Evolutionary conservation across 2,329 filamentous ascomycete species (phyloP), one percentile per base, ranked within the genome.

Genomic region (Nigrospora oryzae): DNA sequence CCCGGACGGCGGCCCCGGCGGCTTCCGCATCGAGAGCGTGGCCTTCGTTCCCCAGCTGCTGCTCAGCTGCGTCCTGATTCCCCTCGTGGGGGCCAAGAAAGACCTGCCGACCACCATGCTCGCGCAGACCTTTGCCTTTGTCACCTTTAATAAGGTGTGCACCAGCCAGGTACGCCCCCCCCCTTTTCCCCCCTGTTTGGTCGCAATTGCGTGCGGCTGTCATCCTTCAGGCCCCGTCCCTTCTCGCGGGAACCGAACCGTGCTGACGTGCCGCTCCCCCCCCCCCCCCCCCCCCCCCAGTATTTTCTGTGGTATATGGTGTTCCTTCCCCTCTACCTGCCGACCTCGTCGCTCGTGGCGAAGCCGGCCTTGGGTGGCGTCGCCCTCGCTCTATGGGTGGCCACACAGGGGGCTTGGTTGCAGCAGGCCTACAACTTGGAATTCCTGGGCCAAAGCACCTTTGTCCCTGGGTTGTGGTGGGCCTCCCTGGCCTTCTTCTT

Each of bases 221-320:
- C 16, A 23, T 36, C 41, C 19, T 38, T 41, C 40, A 2, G 10
- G 8, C 23, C 7, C 23, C 7, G 23, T 5, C 14, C 15, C 15
- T 12, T 23, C 47, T 34, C 49, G 16, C 34, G 42, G 11, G 8
- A 16, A 17, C 8, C 17, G 17, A 36, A 36, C 7, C 11, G 17
- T 36, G n/a, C 34, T 43, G 14, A 16, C 42, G 15, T 15, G 35
- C 33, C 33, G 40, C 15, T 16, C 12, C 5, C 28, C n/a, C n/a
- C n/a, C n/a, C n/a, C n/a, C n/a, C n/a, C n/a, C n/a, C n/a, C n/a
- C 12, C 7, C 11, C 42, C 12, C 7, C 11, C 42, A 95, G 89
- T 98, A 98, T 63, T 98, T 98, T 64, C 77, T 98, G 41, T 98
- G 93, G 93, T 97, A 98, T 65, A 83, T 96, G 65, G 80, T 96